These are phyloP conservation scores for Earliella scabrosa DNA, from an alignment of 1,284 basidiomycete genomes.

Conservation along the genomic window DNA sequence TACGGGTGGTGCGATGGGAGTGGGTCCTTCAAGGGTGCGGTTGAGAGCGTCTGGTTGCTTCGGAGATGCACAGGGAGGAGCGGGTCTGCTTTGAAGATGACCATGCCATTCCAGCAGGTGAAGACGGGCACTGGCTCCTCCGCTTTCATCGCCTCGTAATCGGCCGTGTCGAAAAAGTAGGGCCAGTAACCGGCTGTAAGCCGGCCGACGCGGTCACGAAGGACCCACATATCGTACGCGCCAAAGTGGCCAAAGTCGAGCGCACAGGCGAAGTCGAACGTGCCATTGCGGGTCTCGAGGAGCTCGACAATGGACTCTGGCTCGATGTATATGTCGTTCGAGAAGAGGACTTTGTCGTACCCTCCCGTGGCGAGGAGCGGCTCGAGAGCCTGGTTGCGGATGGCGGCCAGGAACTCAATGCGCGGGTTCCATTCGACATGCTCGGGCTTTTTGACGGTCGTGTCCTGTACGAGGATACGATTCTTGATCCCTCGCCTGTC, in stretches of 20 bases:
- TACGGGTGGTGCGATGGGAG: slow-evolving; percentile 27
- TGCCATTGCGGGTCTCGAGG: slow-evolving; percentile 47
- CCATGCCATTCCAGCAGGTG: slow-evolving; percentile 66
- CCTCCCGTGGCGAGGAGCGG: slow-evolving; percentile 43
- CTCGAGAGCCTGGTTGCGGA: slow-evolving; percentile 50
- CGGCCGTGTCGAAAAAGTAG: slow-evolving; percentile 48
- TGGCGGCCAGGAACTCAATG: slow-evolving; percentile 47
- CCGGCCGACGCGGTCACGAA: slow-evolving; percentile 44
- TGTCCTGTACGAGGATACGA: slow-evolving; percentile 39
- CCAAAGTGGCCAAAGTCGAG: slow-evolving; percentile 50
- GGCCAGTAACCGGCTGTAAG: slow-evolving; percentile 54
- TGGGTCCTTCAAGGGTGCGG: slow-evolving; percentile 28
- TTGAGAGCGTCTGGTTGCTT: slow-evolving; percentile 35
- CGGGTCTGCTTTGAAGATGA: slow-evolving; percentile 51
- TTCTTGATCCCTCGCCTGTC: slow-evolving; percentile 34
- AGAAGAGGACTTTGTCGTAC: slow-evolving; percentile 51
- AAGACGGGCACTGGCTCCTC: slow-evolving; percentile 54
- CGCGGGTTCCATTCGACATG: slow-evolving; percentile 42
- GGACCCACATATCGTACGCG: slow-evolving; percentile 55
- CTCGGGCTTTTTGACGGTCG: slow-evolving; percentile 37
- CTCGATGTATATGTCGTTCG: slow-evolving; percentile 54
- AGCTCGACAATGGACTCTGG: slow-evolving; percentile 51
- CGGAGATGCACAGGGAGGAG: slow-evolving; percentile 45
- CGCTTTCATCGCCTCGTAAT: slow-evolving; percentile 38
- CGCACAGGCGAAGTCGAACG: slow-evolving; percentile 60